A percentile compares a stretch with the other conserved stretches of the same genome.
These are phyloP conservation scores for Talaromyces piceae DNA, from an alignment of 2,329 filamentous ascomycete species.

Conservation along the genomic window DNA sequence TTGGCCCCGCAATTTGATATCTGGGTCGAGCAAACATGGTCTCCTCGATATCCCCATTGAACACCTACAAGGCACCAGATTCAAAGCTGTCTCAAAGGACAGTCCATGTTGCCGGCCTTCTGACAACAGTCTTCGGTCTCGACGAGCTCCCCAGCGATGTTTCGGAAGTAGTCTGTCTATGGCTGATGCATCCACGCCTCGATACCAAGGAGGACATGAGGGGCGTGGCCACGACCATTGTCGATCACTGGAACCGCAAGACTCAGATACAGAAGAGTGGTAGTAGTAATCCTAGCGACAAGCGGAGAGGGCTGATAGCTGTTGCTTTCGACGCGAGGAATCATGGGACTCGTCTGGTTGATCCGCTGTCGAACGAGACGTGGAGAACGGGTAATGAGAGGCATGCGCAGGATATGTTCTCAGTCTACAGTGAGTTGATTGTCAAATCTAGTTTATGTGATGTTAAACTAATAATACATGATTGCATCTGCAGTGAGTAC, in stretches of 20 bases:
- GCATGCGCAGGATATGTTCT: slow-evolving; percentile 91
- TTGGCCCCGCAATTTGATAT: background rate
- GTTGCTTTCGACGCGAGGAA: slow-evolving; percentile 9
- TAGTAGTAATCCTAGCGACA: slow-evolving; percentile 22
- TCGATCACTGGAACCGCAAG: slow-evolving; percentile 57
- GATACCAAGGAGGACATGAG: slow-evolving; percentile 66
- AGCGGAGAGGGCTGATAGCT: slow-evolving; percentile 33
- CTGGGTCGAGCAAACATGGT: slow-evolving; percentile 2
- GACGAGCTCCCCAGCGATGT: slow-evolving; percentile 57
- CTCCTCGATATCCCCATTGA: slow-evolving; percentile 10
- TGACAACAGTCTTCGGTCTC: slow-evolving; percentile 74
- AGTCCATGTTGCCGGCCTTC: slow-evolving; percentile 68
- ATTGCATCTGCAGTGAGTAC: slow-evolving; percentile 47
- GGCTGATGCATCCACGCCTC: slow-evolving; percentile 78
- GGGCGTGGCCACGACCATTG: slow-evolving; percentile 59
- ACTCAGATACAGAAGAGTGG: too few relatives aligned
- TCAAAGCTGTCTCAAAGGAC: slow-evolving; percentile 54
- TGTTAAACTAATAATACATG: background rate
- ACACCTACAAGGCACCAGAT: slow-evolving; percentile 7
- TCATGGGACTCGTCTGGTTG: slow-evolving; percentile 51
- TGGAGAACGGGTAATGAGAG: slow-evolving; percentile 72
- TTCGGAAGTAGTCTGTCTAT: slow-evolving; percentile 65
- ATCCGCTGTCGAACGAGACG: slow-evolving; percentile 61
- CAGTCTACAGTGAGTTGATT: slow-evolving; percentile 60
- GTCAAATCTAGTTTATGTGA: too few relatives aligned